Evolutionary conservation across 1,284 basidiomycete genomes (phyloP).

Genomic region (Flammula alnicola): DNA sequence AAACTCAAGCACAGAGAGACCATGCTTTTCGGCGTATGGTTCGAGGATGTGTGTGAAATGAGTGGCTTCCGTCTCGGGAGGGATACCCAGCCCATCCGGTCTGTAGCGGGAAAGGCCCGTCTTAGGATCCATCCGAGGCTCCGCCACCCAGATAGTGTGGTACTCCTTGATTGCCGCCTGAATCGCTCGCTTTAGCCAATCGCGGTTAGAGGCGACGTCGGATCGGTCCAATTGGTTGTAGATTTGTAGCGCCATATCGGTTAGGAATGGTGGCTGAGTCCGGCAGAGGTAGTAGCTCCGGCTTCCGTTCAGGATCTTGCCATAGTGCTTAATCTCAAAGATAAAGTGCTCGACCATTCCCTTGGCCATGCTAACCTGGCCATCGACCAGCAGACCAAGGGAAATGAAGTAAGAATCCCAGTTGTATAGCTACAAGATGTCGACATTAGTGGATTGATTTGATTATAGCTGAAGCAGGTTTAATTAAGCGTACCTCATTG

Average conservation of each 20-base stretch:
- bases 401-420: slow-evolving; percentile 97
- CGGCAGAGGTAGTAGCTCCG: slow-evolving; percentile 93
- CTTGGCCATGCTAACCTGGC: slow-evolving; percentile 91
- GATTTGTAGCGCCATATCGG: slow-evolving; percentile 97
- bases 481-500: slow-evolving; percentile 79
- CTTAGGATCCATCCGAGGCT: slow-evolving; percentile 91
- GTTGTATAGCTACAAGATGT: slow-evolving; percentile 70
- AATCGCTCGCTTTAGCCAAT: slow-evolving; percentile 94
- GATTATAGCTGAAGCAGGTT: slow-evolving; percentile 8
- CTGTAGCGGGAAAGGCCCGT: slow-evolving; percentile 94
- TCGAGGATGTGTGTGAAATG: slow-evolving; percentile 98
- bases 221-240: slow-evolving; percentile 93
- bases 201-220: slow-evolving; percentile 81
- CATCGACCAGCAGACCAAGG: slow-evolving; percentile 93
- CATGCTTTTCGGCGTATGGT: slow-evolving; percentile 92
- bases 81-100: slow-evolving; percentile 94
- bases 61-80: slow-evolving; percentile 96
- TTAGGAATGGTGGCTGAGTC: slow-evolving; percentile 97
- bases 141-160: slow-evolving; percentile 95
- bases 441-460: slow-evolving; percentile 11
- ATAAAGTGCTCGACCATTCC: slow-evolving; percentile 99
- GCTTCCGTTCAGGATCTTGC: slow-evolving; percentile 84
- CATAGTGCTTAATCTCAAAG: slow-evolving; percentile 98
- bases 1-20: slow-evolving; percentile 96
- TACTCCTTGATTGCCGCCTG: slow-evolving; percentile 99